Conservation (phyloP, 768 basidiomycete species). For the Plicaturopsis crispa region DNA sequence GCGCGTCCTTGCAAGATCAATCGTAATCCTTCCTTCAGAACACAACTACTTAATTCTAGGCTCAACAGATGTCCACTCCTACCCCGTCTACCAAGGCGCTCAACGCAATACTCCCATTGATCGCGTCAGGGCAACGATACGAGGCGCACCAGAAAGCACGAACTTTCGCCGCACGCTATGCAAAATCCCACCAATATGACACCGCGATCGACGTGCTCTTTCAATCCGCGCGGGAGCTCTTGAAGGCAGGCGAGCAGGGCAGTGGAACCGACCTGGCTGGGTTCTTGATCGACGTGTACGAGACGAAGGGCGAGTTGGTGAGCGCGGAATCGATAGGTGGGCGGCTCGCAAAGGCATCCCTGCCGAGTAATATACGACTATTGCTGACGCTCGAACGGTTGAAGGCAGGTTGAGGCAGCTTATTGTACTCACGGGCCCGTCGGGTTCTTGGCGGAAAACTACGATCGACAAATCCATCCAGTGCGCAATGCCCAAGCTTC, state of each 20-base stretch:
- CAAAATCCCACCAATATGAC: conserved; percentile 72
- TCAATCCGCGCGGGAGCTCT: conserved; percentile 77
- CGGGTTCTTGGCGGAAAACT: conserved; percentile 86
- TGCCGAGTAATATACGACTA: conserved; percentile 1
- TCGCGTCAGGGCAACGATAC: conserved; percentile 66
- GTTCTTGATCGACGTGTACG: conserved; percentile 81
- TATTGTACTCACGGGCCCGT: conserved; percentile 75
- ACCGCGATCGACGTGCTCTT: conserved; percentile 92
- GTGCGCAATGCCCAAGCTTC: conserved; percentile 35
- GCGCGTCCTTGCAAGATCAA: too few species aligned
- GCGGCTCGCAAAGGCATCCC: conserved; percentile 16
- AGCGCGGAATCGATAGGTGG: conserved; percentile 77
- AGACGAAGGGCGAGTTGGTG: conserved; percentile 61
- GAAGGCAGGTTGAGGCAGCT: conserved; percentile 85
- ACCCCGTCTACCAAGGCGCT: conserved; percentile 57
- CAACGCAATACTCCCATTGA: conserved; percentile 68
- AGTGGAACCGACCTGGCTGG: conserved; percentile 82
- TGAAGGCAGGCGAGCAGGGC: conserved; percentile 84
- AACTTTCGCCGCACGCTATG: conserved; percentile 86
- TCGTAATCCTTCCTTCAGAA: too few species aligned
- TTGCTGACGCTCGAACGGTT: background rate
- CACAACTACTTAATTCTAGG: too few species aligned
- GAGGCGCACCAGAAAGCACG: conserved; percentile 96
- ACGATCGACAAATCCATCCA: conserved; percentile 77
- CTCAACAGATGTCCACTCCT: too few species aligned